Conservation (phyloP, 2,329 filamentous ascomycete genomes). For the Alternaria incomplexa region DNA sequence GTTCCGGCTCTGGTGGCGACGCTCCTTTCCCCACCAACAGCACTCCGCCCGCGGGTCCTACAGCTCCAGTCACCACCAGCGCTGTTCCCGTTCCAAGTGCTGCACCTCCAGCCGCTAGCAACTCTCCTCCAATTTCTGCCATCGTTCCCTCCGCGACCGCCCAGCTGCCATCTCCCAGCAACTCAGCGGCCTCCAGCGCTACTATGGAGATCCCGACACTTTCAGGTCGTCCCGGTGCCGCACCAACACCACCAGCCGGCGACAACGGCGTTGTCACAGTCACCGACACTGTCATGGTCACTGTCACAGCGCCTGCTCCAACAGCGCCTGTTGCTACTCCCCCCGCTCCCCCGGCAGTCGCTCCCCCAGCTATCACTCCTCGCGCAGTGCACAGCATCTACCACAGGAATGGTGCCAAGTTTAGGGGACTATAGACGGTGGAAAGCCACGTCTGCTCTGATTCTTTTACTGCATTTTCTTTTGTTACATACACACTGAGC, state of each 20-base stretch:
- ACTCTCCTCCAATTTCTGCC: background rate
- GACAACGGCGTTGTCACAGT: conserved; percentile 25
- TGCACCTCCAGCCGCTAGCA: background rate
- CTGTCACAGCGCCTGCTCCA: conserved; percentile 29
- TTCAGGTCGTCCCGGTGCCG: conserved; percentile 18
- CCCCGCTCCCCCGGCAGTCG: conserved; percentile 1
- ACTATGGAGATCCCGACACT: conserved; percentile 22
- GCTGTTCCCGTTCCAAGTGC: background rate
- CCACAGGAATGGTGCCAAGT: conserved; percentile 32
- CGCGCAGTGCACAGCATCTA: conserved; percentile 7
- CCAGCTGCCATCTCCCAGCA: background rate
- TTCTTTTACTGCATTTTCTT: background rate
- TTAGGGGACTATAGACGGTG: conserved; percentile 21
- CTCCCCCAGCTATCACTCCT: conserved; percentile 1
- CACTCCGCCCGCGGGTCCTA: background rate
- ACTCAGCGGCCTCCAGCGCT: background rate
- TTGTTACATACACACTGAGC: background rate
- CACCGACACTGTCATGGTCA: conserved; percentile 35
- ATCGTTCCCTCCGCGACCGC: background rate
- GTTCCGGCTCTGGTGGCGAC: background rate
- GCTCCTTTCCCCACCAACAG: conserved; percentile 1
- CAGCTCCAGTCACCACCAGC: background rate
- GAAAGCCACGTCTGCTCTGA: background rate
- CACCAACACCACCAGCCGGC: conserved; percentile 11
- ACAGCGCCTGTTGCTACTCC: conserved; percentile 3